phyloP scores from a whole-genome alignment of 2,329 filamentous ascomycete genomes.

The Hypoxylon sp. region DNA sequence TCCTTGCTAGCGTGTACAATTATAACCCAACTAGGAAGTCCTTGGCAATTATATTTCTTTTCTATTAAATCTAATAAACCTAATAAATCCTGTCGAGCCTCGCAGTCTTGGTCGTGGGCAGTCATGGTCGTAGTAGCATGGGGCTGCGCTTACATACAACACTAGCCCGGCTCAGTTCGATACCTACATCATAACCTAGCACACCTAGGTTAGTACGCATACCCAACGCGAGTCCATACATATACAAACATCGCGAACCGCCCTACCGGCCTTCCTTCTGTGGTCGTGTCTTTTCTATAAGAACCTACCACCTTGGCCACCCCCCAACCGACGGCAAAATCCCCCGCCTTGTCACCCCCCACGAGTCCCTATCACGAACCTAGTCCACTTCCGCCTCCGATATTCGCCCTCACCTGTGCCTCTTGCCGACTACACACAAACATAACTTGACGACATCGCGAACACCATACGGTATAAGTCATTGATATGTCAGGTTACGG shows the following conservation, averaged over 20 bases:
- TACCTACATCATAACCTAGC: conserved; percentile 16
- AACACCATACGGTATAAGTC: conserved; percentile 17
- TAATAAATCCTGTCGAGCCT: conserved; percentile 21
- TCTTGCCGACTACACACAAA: conserved; percentile 12
- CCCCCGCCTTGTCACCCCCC: conserved; percentile 36
- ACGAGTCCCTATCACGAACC: conserved; percentile 30
- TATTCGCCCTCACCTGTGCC: conserved; percentile 9
- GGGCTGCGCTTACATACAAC: conserved; percentile 41
- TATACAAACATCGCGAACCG: conserved; percentile 34
- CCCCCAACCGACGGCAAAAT: conserved; percentile 31
- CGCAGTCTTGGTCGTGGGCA: conserved; percentile 14
- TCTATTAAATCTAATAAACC: background rate
- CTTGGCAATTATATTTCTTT: conserved; percentile 35
- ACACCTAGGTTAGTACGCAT: background rate
- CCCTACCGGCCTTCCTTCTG: conserved; percentile 10
- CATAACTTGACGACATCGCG: conserved; percentile 21
- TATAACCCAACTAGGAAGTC: conserved; percentile 29
- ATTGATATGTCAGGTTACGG: conserved; percentile 54
- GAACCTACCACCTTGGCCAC: conserved; percentile 40
- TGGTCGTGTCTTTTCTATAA: conserved; percentile 37
- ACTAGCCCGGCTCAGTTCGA: conserved; percentile 19
- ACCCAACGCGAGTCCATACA: conserved; percentile 27
- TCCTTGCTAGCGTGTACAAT: conserved; percentile 32
- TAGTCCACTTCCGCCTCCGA: conserved; percentile 12
- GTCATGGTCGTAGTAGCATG: conserved; percentile 28